A percentile compares a stretch with the other conserved stretches of the same genome.
Evolutionary conservation across 805 yeast genomes (phyloP).

Genomic region (Barnettozyma sucrosica): DNA sequence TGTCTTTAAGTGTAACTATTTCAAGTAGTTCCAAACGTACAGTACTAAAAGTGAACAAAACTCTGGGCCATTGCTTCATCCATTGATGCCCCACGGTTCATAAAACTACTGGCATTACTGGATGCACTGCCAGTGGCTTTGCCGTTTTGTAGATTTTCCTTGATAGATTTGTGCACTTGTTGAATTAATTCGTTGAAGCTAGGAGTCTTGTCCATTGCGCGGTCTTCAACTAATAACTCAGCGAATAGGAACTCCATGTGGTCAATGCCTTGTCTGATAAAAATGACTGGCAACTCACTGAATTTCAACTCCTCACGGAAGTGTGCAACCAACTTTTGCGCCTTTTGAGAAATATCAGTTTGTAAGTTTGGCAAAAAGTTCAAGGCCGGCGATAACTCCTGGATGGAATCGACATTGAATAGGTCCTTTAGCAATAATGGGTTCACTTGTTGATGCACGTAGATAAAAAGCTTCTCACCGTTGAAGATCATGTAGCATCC

Average conservation of each 20-base stretch:
- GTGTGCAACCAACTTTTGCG: constrained; percentile 54
- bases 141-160: constrained; percentile 45
- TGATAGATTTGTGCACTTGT: constrained; percentile 59
- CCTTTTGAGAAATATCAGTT: constrained; percentile 63
- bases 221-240: constrained; percentile 70
- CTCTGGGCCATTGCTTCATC: neutral
- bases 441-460: constrained; percentile 67
- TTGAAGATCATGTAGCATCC: constrained; percentile 78
- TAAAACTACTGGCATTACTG: neutral
- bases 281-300: constrained; percentile 41
- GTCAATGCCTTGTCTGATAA: constrained; percentile 63
- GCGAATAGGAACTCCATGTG: constrained; percentile 39
- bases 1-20: too few species aligned
- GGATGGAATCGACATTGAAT: constrained; percentile 50
- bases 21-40: neutral
- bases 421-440: constrained; percentile 65
- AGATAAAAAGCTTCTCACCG: constrained; percentile 52
- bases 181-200: constrained; percentile 64
- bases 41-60: neutral
- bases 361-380: constrained; percentile 64
- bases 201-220: constrained; percentile 43
- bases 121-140: constrained; percentile 12
- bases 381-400: constrained; percentile 22
- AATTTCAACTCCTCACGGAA: constrained; percentile 40
- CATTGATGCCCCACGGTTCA: neutral